Base-by-base conservation (phyloP, 2,329 filamentous ascomycete species). In the Helminthosporium solani region DNA sequence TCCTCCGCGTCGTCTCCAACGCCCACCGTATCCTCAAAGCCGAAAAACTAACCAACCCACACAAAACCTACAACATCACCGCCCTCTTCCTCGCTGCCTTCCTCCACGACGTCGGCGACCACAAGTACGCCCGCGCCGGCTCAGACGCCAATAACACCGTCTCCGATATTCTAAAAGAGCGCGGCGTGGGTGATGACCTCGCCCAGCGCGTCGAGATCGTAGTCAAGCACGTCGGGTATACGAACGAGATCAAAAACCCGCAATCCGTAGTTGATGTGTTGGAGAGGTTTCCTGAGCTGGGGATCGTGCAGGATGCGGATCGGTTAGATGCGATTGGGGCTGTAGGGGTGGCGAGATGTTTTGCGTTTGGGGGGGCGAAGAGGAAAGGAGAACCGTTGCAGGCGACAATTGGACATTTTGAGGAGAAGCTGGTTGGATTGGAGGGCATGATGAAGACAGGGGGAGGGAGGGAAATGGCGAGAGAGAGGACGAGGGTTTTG, bases 231-330 rank as follows among this genome's bases (percentile, higher is more conserved):
- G 88, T 96, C 15, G 89, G 87, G 52, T 96, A 89, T 73, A 85
- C 82, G 2, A 78, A 80, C 54, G 91, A 96, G 70, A 75, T 81
- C 39, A 81, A 80, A 58, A 77, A 90, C 61, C 85, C 86, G 1
- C 72, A 70, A 5, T 70, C 73, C 11, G 83, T 89, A 7, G 70
- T 69, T n/a, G 69, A 73, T 1, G 75, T 91, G n/a, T 75, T 95
- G n/a, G 66, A 64, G 5, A 63, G 72, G 23, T 75, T 87, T 30
- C 88, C 88, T 1, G 89, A 94, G 68, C 74, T 94, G 27, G 90
- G 83, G 0, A 81, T 95, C 38, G 90, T 96, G 25, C 91, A 96
- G 72, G 92, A 96, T 69, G 91, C 91, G 3, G 92, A 96, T 73
- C 79, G 91, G 6, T 75, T 97, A n/a, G 92, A 97, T 71, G 88